Conservation (phyloP, 176 grass and related monocot genomes). For the Oryza brachyantha region DNA sequence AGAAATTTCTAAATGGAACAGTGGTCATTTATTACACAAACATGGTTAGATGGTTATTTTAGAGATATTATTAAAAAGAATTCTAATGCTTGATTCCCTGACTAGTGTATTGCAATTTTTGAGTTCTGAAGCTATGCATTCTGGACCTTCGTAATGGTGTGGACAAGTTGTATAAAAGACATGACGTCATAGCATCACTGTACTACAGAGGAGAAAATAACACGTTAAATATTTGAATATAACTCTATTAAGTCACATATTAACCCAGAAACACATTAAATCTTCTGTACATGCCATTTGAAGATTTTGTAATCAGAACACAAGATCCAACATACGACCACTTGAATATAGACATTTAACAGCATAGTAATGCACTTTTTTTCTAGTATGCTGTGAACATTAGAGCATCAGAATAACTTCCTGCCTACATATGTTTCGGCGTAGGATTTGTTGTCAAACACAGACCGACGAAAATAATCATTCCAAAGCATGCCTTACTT, state of each 20-base stretch:
- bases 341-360: constrained; percentile 10
- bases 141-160: background rate
- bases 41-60: background rate
- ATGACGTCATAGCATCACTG: background rate
- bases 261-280: background rate
- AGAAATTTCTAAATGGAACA: constrained; percentile 7
- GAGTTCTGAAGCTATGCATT: background rate
- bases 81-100: background rate
- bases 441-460: background rate
- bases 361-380: constrained; percentile 1
- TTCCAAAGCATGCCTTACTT: constrained; percentile 52
- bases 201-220: background rate
- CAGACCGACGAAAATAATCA: constrained; percentile 6
- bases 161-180: background rate
- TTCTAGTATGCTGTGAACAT: background rate
- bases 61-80: background rate
- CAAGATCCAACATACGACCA: constrained; percentile 5
- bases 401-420: background rate
- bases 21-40: background rate
- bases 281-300: background rate
- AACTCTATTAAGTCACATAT: background rate
- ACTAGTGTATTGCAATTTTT: background rate
- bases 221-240: constrained; percentile 11
- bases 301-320: constrained; percentile 3
- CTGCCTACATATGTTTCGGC: background rate